Evolutionary conservation across 331 rosid species (phyloP), one percentile per base, ranked within the genome.

Genomic region (Arachis monticola): DNA sequence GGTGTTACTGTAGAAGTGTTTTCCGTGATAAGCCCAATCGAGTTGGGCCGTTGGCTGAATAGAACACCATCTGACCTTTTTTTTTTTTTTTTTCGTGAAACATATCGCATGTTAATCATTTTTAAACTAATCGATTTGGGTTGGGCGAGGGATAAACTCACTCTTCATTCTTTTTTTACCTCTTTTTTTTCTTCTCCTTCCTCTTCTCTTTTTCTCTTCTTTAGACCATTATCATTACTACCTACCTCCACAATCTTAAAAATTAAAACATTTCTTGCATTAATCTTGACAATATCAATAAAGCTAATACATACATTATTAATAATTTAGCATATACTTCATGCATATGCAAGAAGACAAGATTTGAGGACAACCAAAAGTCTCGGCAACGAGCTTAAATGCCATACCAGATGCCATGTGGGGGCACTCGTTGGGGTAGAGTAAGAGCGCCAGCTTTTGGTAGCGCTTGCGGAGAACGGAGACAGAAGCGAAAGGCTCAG

Each of bases 361-460:
- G 57, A 52, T 93, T 96, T 7, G 92, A 91, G 14, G 91, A 84
- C 50, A 89, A 44, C 6, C 83, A 32, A 89, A 88, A 0, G 96
- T 97, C 71, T 93, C 96, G n/a, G 60, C 70, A 3, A 89, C 84
- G 3, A 89, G 88, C 88, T 89, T 93, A 81, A 89, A 86, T 40
- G 98, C 91, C 69, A 89, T 96, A 61, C 87, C 88, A 13, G 94
- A 87, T 2, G 87, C 87, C 42, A 66, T 69, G 67, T 75, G 78
- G 31, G 91, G 83, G 67, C 85, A 85, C 73, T 87, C 91, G 52
- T 88, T 92, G 0, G 97, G 97, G 69, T 85, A 96, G 63, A 93
- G 84, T 64, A 84, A 74, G 1, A 85, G 53, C 1, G 96, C 91
- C 0, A 93, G 89, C 74, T 83, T 88, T 82, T 88, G 88, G 86